Conservation (phyloP, 768 basidiomycete species). For the Suillus tomentosus region DNA sequence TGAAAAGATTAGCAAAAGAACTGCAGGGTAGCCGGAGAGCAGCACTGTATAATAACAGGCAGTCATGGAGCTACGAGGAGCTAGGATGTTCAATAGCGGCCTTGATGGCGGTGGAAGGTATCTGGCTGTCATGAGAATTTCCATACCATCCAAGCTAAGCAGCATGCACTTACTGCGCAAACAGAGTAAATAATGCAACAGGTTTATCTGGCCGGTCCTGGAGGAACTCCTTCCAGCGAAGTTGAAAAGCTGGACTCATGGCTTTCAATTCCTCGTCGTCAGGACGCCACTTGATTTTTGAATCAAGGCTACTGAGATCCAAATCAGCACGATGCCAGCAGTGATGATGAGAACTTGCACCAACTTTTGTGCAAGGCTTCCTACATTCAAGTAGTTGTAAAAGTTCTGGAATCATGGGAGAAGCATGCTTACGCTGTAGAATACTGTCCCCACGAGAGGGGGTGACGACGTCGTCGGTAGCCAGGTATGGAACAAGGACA, state of each 20-base stretch:
- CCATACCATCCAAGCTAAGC: neutral
- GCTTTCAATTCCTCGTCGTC: conserved; percentile 47
- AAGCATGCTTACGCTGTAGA: no score
- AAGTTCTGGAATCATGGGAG: no score
- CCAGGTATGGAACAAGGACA: conserved; percentile 36
- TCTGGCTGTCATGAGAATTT: neutral
- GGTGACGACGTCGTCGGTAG: conserved; percentile 39
- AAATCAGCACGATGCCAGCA: neutral
- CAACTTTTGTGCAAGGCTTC: no score
- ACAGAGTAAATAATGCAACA: conserved; percentile 44
- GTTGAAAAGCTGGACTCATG: conserved; percentile 49
- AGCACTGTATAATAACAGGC: conserved; percentile 35
- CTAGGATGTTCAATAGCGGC: neutral
- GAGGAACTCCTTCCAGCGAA: conserved; percentile 54
- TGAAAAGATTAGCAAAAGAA: neutral
- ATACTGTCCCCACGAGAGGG: no score
- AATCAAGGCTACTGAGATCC: conserved; percentile 48
- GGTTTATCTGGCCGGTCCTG: conserved; percentile 56
- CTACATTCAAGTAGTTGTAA: no score
- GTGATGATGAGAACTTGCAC: neutral
- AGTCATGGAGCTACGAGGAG: conserved; percentile 18
- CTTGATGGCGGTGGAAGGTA: neutral
- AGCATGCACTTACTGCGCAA: conserved; percentile 38
- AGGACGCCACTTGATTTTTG: conserved; percentile 60
- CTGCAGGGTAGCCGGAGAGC: neutral